Evolutionary conservation across 2,329 filamentous ascomycete species (phyloP), one percentile per base, ranked within the genome.

Genomic region (Aspergillus pseudoglaucus): DNA sequence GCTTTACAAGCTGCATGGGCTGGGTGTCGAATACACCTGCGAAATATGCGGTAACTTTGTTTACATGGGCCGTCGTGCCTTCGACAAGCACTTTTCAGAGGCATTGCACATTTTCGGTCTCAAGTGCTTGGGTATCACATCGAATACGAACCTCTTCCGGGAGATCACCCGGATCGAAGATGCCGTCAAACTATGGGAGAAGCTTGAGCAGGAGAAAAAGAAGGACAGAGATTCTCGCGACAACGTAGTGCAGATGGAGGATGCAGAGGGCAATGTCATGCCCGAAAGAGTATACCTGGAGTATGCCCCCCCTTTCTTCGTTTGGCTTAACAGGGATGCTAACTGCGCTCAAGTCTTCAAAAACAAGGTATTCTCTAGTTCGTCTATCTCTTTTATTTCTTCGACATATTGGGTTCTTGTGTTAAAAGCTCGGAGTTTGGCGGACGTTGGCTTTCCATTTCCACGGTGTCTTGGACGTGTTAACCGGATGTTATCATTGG

Each of bases 21-120:
- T 98, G 22, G 93, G 93, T 7, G 90, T 95, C 10, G 93, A 98
- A 60, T 95, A 96, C 58, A 79, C 87, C 0, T 98, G 93, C 74
- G 91, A 98, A 66, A 88, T 98, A 48, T 98, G 93, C 64, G 93
- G 93, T 47, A 97, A 97, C 69, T 96, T 90, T 62, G 90, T 96
- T n/a, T 97, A 97, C 74, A 96, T 95, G 87, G 93, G 93, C 14
- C 81, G 93, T 20, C 82, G 93, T 44, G 90, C 90, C 1, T 98
- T 96, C 60, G 93, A 98, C 66, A 98, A 98, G 75, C 93, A 98
- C 68, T 98, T 98, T 73, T 94, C 90, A 57, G 93, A 98, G 68
- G 84, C 88, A 7, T 78, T 90, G 46, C 93, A 98, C 64, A 87
- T 97, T 43, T 93, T 95, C 64, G 93, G 93, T 1, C 73, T 98